These are phyloP conservation scores for Graphiopsis chlorocephala DNA, from an alignment of 2,329 filamentous ascomycete genomes.

Conservation along the genomic window DNA sequence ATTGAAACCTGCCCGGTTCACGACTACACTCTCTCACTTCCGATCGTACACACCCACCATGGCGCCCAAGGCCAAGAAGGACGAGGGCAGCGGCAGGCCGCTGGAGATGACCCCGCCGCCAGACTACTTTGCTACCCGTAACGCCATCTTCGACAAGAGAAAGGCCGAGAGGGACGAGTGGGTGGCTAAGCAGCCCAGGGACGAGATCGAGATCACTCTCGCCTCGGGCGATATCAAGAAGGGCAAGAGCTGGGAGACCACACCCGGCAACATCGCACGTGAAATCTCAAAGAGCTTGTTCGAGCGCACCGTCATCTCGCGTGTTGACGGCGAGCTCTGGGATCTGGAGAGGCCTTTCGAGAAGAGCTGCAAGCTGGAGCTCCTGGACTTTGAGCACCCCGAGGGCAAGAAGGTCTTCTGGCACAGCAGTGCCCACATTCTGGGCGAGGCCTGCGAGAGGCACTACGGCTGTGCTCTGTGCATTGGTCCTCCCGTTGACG, in stretches of 20 bases:
- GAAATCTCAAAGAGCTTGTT: conserved; percentile 80
- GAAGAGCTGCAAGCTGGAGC: conserved; percentile 77
- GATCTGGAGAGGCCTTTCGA: conserved; percentile 89
- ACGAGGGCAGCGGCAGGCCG: conserved; percentile 40
- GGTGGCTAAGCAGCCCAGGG: conserved; percentile 65
- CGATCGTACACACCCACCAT: conserved; percentile 23
- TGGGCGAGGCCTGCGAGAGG: conserved; percentile 91
- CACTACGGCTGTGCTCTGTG: conserved; percentile 89
- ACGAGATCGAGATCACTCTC: conserved; percentile 71
- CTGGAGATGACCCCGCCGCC: conserved; percentile 56
- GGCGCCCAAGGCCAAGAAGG: conserved; percentile 36
- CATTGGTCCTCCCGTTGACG: conserved; percentile 86
- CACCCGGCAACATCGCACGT: conserved; percentile 73
- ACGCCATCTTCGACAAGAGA: conserved; percentile 83
- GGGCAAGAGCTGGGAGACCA: conserved; percentile 88
- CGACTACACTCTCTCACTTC: conserved; percentile 9
- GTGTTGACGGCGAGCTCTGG: conserved; percentile 84
- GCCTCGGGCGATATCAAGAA: conserved; percentile 67
- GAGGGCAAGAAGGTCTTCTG: conserved; percentile 93
- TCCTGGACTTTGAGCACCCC: conserved; percentile 74
- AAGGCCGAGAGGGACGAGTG: conserved; percentile 82
- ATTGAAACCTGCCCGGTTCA: background rate
- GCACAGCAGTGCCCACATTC: conserved; percentile 92
- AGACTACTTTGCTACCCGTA: conserved; percentile 77
- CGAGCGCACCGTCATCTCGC: conserved; percentile 83